Conservation (phyloP, 768 basidiomycete species). For the Gloeophyllum trabeum region DNA sequence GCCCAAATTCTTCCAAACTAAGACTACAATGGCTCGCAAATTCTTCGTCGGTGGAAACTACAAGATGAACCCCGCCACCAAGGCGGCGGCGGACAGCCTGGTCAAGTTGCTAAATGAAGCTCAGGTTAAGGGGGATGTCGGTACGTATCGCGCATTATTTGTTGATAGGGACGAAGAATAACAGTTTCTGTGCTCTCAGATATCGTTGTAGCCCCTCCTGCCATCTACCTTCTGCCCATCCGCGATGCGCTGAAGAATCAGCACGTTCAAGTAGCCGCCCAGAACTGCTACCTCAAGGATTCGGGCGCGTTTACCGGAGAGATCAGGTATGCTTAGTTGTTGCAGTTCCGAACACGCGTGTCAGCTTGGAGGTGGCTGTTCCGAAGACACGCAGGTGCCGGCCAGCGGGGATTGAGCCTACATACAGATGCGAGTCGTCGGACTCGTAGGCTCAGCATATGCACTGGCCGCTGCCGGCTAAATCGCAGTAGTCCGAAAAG, state of each 20-base stretch:
- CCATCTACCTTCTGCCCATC: constrained; percentile 76
- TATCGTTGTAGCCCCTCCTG: constrained; percentile 87
- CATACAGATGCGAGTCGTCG: too few relatives aligned
- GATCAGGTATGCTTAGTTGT: constrained; percentile 83
- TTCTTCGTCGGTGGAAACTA: constrained; percentile 98
- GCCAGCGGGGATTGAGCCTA: too few relatives aligned
- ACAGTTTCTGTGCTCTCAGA: constrained; percentile 37
- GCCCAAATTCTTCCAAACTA: constrained; percentile 4
- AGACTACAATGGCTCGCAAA: constrained; percentile 67
- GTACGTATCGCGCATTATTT: too few relatives aligned
- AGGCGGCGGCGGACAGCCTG: constrained; percentile 52
- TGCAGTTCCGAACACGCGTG: constrained; percentile 3
- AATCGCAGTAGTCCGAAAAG: too few relatives aligned
- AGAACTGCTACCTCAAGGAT: constrained; percentile 80
- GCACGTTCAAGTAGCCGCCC: constrained; percentile 74
- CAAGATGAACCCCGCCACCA: constrained; percentile 86
- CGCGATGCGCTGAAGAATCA: constrained; percentile 47
- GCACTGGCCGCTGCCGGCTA: too few relatives aligned
- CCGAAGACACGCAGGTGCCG: too few relatives aligned
- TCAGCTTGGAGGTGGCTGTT: too few relatives aligned
- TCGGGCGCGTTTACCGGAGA: constrained; percentile 95
- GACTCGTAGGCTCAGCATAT: too few relatives aligned
- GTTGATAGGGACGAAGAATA: too few relatives aligned
- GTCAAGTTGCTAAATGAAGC: constrained; percentile 68
- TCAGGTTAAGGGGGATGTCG: constrained; percentile 63